phyloP scores from a whole-genome alignment of 2,329 filamentous ascomycete genomes.

The Aspergillus chevalieri region DNA sequence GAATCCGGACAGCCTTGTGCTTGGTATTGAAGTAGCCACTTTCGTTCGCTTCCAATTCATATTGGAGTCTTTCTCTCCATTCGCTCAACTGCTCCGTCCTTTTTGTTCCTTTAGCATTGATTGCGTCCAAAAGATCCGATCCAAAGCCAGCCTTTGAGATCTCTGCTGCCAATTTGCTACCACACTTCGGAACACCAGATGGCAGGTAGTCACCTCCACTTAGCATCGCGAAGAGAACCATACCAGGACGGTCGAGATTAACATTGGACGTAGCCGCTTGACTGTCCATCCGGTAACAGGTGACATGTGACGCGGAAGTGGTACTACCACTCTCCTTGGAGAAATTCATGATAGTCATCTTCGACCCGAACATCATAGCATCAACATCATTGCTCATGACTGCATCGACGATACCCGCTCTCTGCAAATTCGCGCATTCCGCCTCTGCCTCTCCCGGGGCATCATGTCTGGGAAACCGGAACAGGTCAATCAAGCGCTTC shows the following conservation, averaged over 20 bases:
- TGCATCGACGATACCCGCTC: constrained; percentile 77
- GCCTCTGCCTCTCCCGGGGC: constrained; percentile 95
- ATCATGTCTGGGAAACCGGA: constrained; percentile 76
- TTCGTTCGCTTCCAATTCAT: constrained; percentile 78
- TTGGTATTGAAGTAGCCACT: constrained; percentile 71
- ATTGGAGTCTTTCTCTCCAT: constrained; percentile 67
- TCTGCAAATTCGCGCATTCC: constrained; percentile 83
- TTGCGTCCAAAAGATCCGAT: constrained; percentile 53
- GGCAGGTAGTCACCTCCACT: constrained; percentile 93
- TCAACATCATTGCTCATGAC: constrained; percentile 96
- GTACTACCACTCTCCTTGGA: constrained; percentile 61
- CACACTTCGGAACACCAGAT: constrained; percentile 79
- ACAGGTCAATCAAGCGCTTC: constrained; percentile 75
- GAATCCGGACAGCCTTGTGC: constrained; percentile 68
- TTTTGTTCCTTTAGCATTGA: constrained; percentile 50
- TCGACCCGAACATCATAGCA: constrained; percentile 93
- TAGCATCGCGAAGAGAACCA: constrained; percentile 91
- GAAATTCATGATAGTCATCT: constrained; percentile 72
- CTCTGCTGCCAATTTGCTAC: constrained; percentile 81
- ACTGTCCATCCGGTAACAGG: constrained; percentile 59
- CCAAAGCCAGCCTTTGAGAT: constrained; percentile 87
- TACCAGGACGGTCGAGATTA: constrained; percentile 69
- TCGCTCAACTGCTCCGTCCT: constrained; percentile 40
- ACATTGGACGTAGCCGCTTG: constrained; percentile 22
- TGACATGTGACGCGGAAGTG: constrained; percentile 70